These are phyloP conservation scores for Actinidia chinensis DNA, from an alignment of 179 eudicot genomes.

Conservation along the genomic window DNA sequence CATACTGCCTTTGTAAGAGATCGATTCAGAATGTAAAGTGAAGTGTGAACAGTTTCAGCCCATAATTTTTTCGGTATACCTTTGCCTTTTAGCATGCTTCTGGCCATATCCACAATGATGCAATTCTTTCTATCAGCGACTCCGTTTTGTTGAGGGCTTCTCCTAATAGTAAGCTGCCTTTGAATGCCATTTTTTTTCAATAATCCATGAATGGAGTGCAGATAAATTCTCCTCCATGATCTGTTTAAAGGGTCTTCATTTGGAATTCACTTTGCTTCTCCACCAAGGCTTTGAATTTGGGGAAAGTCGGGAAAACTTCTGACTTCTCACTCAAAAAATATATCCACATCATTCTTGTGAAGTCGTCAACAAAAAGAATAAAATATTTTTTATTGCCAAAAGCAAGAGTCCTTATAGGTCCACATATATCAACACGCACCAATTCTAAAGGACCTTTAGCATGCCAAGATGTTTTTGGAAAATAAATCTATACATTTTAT, in stretches of 20 bases:
- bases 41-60: background rate
- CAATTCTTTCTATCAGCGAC: no score
- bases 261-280: background rate
- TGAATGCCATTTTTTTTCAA: background rate
- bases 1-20: background rate
- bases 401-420: background rate
- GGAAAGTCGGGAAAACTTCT: background rate
- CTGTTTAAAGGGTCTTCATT: background rate
- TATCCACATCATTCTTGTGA: background rate
- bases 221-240: slow-evolving; percentile 9
- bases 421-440: slow-evolving; percentile 8
- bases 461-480: no score
- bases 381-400: no score
- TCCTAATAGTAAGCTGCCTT: background rate
- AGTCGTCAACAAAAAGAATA: no score
- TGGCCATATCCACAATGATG: background rate
- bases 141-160: background rate
- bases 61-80: background rate
- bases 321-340: background rate
- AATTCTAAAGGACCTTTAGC: no score
- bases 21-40: background rate
- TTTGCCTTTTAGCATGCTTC: background rate
- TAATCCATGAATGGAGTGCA: no score
- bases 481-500: no score
- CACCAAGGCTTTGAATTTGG: background rate